Conservation (phyloP, 192 early-diverging fungal genomes). For the Phlyctochytrium planicorne region DNA sequence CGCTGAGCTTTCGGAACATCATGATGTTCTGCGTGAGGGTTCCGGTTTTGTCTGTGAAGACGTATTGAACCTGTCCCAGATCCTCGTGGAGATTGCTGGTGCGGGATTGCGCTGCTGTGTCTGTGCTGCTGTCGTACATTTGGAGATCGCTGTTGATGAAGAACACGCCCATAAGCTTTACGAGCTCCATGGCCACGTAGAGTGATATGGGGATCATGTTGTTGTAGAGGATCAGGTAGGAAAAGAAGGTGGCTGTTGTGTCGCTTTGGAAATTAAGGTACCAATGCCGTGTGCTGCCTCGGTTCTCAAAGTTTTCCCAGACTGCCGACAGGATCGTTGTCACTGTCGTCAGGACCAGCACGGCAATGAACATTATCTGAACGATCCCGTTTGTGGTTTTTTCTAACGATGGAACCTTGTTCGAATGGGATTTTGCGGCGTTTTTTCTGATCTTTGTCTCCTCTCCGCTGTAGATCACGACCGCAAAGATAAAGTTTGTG, state of each 20-base stretch:
- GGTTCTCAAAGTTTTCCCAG: constrained; percentile 23
- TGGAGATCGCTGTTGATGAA: constrained; percentile 76
- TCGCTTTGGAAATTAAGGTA: constrained; percentile 19
- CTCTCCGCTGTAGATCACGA: constrained; percentile 60
- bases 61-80: constrained; percentile 79
- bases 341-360: constrained; percentile 28
- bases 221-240: constrained; percentile 80
- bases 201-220: constrained; percentile 86
- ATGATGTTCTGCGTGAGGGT: constrained; percentile 86
- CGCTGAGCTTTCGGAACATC: constrained; percentile 57
- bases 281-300: constrained; percentile 13
- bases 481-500: constrained; percentile 73
- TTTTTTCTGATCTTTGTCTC: constrained; percentile 55
- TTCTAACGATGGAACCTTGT: constrained; percentile 37
- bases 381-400: constrained; percentile 41
- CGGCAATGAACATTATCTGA: constrained; percentile 22
- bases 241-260: constrained; percentile 42
- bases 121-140: constrained; percentile 73
- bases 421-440: constrained; percentile 31
- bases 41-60: constrained; percentile 89
- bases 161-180: constrained; percentile 70
- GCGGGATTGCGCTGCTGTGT: constrained; percentile 72
- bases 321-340: constrained; percentile 22
- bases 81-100: constrained; percentile 84
- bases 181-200: constrained; percentile 83